Evolutionary conservation across 345 rosid species (phyloP), one percentile per base, ranked within the genome.

Genomic region (Gossypium mustelinum): DNA sequence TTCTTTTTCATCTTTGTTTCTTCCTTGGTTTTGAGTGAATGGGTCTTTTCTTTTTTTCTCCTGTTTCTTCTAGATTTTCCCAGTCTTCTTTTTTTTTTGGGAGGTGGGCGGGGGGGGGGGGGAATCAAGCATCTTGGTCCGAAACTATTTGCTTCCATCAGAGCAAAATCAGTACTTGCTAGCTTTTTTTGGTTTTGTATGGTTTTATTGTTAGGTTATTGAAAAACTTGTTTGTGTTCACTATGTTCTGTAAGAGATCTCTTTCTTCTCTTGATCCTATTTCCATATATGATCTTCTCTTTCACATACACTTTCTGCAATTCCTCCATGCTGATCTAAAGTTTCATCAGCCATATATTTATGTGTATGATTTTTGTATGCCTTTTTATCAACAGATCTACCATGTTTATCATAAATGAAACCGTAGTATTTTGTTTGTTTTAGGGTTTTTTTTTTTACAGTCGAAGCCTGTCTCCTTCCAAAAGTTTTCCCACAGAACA

Each of bases 41-140:
- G 70, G 41, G 70, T 60, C 29, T 70, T 56, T 51, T 76, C n/a
- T 68, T 34, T 34, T 24, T 24, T n/a, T 34, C 27, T 60, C 39
- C 64, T 12, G 8, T 25, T 59, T 25, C 55, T 67, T 62, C 34
- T 52, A 77, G 59, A 52, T 44, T 58, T 63, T 63, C 44, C 56
- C 6, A 22, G 71, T 47, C 39, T 57, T 29, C 58, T 43, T 50
- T 51, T 18, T 18, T 76, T 56, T 18, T 24, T 24, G 25, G 25
- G 25, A 1, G 25, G 25, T 1, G 25, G 25, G 25, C 22, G 22
- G 22, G 22, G 87, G 25, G 25, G 25, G 1, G 22, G 22, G 22
- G 87, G 87, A 84, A 84, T 84, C 80, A 84, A 80, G 83, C 87
- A 73, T 84, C 87, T 80, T 70, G 87, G 87, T 84, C 85, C 85